Base-by-base conservation (phyloP, 2,329 filamentous ascomycete genomes). In the Colletotrichum karsti region DNA sequence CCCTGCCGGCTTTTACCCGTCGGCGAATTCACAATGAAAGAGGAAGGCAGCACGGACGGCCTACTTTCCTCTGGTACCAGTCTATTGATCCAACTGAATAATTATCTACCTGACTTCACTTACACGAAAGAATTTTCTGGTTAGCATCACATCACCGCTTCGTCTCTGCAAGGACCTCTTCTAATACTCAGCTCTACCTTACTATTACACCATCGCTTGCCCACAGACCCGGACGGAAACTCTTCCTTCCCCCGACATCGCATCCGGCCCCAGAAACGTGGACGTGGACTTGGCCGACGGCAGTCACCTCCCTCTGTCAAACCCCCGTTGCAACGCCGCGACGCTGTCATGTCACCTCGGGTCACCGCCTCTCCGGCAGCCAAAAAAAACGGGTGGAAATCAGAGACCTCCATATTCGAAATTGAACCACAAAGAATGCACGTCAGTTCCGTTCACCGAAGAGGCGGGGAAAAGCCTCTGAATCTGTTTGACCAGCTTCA, bases 351-450 rank as follows among this genome's bases (percentile, higher is more conserved):
- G 63, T 51, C 50, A 67, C 50, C 58, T 63, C 12, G 30, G 18
- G 63, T 67, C 57, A 63, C 58, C 58, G 51, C 63, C 46, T 62
- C 63, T 62, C 57, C 57, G 42, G 20, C 26, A 53, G 18, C 50
- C 13, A 15, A 18, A 33, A 26, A 30, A 35, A 37, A 35, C 44
- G 20, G 55, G 46, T 44, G 37, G 4, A 9, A 57, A 61, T 41
- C 57, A 53, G 56, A 60, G 44, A 64, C 18, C 42, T 5, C 24
- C 46, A 20, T 48, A 13, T 24, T 15, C 20, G 4, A 20, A 41
- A 41, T 20, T 35, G 7, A 12, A 35, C 7, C 18, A 15, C 18
- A n/a, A 41, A 41, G 7, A 10, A 41, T 35, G 46, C 42, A 51
- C 28, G 50, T 33, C 63, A 50, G 56, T 33, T 37, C 26, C 41